These are phyloP conservation scores for Quercus ilex DNA, from an alignment of 306 rosid species.

Conservation along the genomic window DNA sequence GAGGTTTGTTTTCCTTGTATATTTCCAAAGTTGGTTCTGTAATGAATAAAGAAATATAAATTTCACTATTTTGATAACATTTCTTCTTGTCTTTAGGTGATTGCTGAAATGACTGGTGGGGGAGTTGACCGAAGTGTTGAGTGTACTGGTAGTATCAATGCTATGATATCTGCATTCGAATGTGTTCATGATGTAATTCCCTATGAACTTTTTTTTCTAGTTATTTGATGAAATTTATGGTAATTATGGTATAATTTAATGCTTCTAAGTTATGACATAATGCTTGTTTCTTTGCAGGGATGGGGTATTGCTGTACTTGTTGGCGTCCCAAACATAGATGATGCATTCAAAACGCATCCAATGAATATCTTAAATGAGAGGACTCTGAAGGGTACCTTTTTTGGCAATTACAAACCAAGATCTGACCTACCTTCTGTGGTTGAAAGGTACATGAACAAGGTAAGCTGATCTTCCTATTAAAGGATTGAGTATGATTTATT, in stretches of 20 bases:
- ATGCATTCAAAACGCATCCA: slow-evolving; percentile 76
- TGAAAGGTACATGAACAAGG: slow-evolving; percentile 66
- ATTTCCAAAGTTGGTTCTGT: no score
- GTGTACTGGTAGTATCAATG: slow-evolving; percentile 80
- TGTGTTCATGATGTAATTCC: slow-evolving; percentile 70
- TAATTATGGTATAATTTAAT: not conserved
- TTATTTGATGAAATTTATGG: no score
- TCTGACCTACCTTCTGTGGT: slow-evolving; percentile 72
- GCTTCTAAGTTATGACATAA: no score
- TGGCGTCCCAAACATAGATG: slow-evolving; percentile 84
- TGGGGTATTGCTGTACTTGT: slow-evolving; percentile 95
- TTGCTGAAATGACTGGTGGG: slow-evolving; percentile 77
- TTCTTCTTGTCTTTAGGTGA: slow-evolving; percentile 34
- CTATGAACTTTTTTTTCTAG: not conserved
- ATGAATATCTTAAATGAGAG: slow-evolving; percentile 68
- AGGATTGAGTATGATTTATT: not conserved
- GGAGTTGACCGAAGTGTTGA: slow-evolving; percentile 85
- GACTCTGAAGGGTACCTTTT: slow-evolving; percentile 88
- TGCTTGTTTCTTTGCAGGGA: slow-evolving; percentile 39
- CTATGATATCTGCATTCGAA: slow-evolving; percentile 87
- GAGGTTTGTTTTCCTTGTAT: slow-evolving; percentile 33
- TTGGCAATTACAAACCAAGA: slow-evolving; percentile 83
- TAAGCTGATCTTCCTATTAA: not conserved
- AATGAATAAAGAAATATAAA: not conserved
- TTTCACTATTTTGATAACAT: no score